Conservation (phyloP, 2,329 filamentous ascomycete genomes). For the Paramyrothecium sp. region DNA sequence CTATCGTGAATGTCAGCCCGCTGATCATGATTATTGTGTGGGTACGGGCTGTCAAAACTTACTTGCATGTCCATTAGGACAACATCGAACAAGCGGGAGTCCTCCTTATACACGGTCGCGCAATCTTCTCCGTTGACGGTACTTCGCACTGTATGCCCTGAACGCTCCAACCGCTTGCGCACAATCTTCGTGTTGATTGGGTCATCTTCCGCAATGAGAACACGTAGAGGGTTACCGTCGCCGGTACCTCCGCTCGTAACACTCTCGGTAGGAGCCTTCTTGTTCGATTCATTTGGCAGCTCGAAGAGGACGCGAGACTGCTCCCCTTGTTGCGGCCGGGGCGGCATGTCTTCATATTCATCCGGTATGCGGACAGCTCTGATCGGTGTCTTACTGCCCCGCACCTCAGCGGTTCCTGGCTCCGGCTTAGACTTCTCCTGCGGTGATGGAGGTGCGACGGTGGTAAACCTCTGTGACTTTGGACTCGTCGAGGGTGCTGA, state of each 20-base stretch:
- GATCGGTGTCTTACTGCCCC: constrained; percentile 44
- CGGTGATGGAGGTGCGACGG: constrained; percentile 5
- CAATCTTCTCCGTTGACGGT: constrained; percentile 86
- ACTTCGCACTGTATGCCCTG: constrained; percentile 68
- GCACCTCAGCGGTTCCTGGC: constrained; percentile 35
- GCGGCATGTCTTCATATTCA: constrained; percentile 36
- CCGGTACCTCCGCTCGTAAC: constrained; percentile 18
- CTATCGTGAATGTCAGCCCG: constrained; percentile 41
- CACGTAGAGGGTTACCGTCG: constrained; percentile 41
- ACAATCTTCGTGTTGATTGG: constrained; percentile 83
- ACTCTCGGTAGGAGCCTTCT: constrained; percentile 16
- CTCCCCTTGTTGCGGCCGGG: constrained; percentile 23
- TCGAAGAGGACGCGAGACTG: constrained; percentile 39
- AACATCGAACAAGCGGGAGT: constrained; percentile 65
- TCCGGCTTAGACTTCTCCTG: constrained; percentile 19
- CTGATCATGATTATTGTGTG: too few species aligned
- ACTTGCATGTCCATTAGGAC: constrained; percentile 94
- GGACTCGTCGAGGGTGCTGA: constrained; percentile 13
- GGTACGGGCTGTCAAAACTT: constrained; percentile 23
- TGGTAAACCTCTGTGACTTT: constrained; percentile 1
- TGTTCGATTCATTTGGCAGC: constrained; percentile 18
- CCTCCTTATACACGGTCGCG: constrained; percentile 65
- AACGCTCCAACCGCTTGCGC: constrained; percentile 74
- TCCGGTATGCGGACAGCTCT: constrained; percentile 48
- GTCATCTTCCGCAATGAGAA: constrained; percentile 85